Conservation (phyloP, 192 early-diverging fungal genomes). For the Backusella australiensis region DNA sequence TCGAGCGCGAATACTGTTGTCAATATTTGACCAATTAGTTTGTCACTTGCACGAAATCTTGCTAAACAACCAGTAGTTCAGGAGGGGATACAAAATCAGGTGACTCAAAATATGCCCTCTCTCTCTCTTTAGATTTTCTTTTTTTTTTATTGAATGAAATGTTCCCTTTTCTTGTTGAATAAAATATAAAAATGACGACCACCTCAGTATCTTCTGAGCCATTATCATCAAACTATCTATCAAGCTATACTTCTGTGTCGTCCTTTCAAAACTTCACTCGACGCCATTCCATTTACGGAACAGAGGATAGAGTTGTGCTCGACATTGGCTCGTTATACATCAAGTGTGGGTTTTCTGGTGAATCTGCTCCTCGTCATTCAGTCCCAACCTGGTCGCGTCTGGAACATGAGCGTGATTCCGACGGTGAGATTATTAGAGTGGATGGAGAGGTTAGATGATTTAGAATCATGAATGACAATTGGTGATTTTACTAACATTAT, state of each 20-base stretch:
- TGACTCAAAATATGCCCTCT: not conserved
- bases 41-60: too few relatives aligned
- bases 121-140: not conserved
- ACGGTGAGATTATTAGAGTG: constrained; percentile 39
- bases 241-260: constrained; percentile 13
- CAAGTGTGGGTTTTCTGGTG: constrained; percentile 86
- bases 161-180: not conserved
- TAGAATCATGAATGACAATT: not conserved
- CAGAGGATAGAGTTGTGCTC: constrained; percentile 85
- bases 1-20: too few relatives aligned
- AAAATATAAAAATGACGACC: constrained; percentile 18
- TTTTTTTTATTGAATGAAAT: not conserved
- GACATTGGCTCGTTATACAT: constrained; percentile 82
- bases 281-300: constrained; percentile 64
- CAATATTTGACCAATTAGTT: too few relatives aligned
- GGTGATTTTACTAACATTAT: not conserved
- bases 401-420: constrained; percentile 37
- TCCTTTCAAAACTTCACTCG: constrained; percentile 33
- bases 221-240: constrained; percentile 20
- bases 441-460: constrained; percentile 40
- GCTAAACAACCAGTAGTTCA: too few relatives aligned
- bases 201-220: constrained; percentile 25
- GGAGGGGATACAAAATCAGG: not conserved
- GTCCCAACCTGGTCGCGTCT: constrained; percentile 51
- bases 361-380: constrained; percentile 70